Evolutionary conservation across 1,284 basidiomycete species (phyloP).

Genomic region (Ceratobasidium theobromae): DNA sequence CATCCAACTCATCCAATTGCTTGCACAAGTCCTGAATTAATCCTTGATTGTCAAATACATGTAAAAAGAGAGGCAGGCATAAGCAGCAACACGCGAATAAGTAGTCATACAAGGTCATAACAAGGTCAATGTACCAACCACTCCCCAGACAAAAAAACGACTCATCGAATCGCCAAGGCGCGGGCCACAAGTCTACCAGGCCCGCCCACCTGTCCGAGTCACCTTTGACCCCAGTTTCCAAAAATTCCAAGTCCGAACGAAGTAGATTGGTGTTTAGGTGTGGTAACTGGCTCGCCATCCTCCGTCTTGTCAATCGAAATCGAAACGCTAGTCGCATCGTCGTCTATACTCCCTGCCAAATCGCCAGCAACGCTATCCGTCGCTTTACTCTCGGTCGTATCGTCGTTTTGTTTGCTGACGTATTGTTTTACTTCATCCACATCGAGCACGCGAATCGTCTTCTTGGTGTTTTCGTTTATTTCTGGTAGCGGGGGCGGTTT

Average conservation of each 20-base stretch:
- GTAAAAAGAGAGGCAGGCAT: conserved; percentile 8
- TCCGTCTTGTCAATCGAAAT: background rate
- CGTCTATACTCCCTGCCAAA: conserved; percentile 9
- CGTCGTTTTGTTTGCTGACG: background rate
- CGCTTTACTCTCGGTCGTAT: background rate
- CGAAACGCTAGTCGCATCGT: background rate
- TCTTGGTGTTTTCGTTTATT: background rate
- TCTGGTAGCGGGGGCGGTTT: background rate
- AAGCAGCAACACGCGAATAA: background rate
- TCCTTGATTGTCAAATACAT: conserved; percentile 3
- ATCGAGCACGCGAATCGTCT: conserved; percentile 16
- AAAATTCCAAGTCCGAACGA: background rate
- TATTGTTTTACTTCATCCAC: background rate
- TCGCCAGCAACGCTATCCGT: background rate
- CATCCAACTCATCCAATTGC: conserved; percentile 2
- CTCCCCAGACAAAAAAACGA: background rate
- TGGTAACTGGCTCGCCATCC: background rate
- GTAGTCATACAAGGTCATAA: conserved; percentile 19
- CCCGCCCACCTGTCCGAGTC: background rate
- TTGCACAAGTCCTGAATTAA: background rate
- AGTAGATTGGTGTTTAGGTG: background rate
- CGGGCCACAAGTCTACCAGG: background rate
- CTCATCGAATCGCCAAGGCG: background rate
- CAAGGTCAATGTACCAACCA: background rate
- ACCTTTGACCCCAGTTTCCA: background rate